These are phyloP conservation scores for Penicillium sp. DNA, from an alignment of 2,329 filamentous ascomycete species.

Conservation along the genomic window DNA sequence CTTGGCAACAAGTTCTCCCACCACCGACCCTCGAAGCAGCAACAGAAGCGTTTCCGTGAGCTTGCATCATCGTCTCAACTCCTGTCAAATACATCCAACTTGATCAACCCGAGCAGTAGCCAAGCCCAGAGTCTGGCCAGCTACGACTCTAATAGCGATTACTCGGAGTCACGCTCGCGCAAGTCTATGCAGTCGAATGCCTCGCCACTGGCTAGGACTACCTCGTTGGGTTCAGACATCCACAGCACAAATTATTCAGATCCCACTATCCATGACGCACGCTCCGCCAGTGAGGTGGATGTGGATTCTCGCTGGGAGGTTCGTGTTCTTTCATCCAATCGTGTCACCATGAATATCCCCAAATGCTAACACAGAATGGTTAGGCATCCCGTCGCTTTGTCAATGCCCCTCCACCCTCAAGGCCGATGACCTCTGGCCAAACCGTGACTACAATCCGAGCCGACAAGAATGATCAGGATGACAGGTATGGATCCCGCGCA, in stretches of 20 bases:
- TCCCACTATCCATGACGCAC: constrained; percentile 28
- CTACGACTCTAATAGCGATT: constrained; percentile 38
- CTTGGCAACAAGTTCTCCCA: constrained; percentile 96
- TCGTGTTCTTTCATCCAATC: constrained; percentile 11
- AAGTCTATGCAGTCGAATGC: constrained; percentile 35
- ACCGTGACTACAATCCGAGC: constrained; percentile 22
- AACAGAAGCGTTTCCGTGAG: constrained; percentile 76
- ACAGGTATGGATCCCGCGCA: constrained; percentile 27
- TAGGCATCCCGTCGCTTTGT: constrained; percentile 35
- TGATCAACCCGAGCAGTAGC: constrained; percentile 26
- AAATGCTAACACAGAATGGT: constrained; percentile 14
- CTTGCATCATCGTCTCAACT: constrained; percentile 75
- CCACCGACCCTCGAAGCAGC: constrained; percentile 75
- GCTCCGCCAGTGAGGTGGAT: constrained; percentile 35
- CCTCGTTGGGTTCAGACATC: constrained; percentile 34
- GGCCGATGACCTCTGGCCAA: constrained; percentile 31
- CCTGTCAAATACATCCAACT: constrained; percentile 43
- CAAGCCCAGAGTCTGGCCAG: constrained; percentile 34
- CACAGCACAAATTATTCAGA: constrained; percentile 23
- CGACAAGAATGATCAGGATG: constrained; percentile 27
- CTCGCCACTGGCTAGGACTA: constrained; percentile 36
- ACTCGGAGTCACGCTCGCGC: constrained; percentile 34
- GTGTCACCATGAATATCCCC: neutral
- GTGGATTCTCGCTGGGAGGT: constrained; percentile 40
- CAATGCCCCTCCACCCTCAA: constrained; percentile 27